A percentile compares a stretch with the other conserved stretches of the same genome.
Conservation (phyloP, 73 alveolate species). For the Paramecium caudatum region DNA sequence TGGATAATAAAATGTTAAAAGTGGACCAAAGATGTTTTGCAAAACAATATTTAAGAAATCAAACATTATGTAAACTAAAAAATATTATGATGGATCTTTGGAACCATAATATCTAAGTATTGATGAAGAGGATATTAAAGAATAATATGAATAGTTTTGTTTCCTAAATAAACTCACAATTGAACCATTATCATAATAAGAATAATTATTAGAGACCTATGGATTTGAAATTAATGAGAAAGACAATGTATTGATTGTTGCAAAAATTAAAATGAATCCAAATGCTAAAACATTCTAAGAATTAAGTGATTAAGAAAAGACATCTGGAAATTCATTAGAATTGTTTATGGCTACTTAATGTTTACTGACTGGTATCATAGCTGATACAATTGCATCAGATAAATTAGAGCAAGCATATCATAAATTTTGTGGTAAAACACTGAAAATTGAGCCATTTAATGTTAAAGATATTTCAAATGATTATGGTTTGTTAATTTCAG, state of each 20-base stretch:
- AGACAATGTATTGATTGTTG: not conserved
- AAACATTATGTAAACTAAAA: not conserved
- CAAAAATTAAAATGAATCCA: constrained; percentile 15
- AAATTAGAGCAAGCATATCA: constrained; percentile 12
- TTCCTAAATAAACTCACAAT: constrained; percentile 5
- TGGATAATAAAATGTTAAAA: not conserved
- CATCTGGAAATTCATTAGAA: constrained; percentile 51
- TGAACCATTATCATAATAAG: constrained; percentile 46
- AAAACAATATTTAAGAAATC: constrained; percentile 24
- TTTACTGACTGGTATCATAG: constrained; percentile 44
- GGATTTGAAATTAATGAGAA: constrained; percentile 45
- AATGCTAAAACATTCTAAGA: not conserved
- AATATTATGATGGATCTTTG: constrained; percentile 10
- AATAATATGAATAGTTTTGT: constrained; percentile 46
- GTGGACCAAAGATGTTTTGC: constrained; percentile 32
- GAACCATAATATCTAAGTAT: not conserved
- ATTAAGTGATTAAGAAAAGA: constrained; percentile 36
- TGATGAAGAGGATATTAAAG: constrained; percentile 46
- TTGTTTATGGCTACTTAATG: constrained; percentile 45
- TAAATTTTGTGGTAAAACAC: constrained; percentile 35
- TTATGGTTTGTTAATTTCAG: constrained; percentile 31
- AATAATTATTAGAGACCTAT: constrained; percentile 16
- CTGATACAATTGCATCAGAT: constrained; percentile 43
- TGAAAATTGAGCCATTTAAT: constrained; percentile 24
- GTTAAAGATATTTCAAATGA: constrained; percentile 53